Evolutionary conservation across 139 green algal genomes (phyloP), one percentile per base, ranked within the genome.

Genomic region (Tetradesmus lagerheimii): DNA sequence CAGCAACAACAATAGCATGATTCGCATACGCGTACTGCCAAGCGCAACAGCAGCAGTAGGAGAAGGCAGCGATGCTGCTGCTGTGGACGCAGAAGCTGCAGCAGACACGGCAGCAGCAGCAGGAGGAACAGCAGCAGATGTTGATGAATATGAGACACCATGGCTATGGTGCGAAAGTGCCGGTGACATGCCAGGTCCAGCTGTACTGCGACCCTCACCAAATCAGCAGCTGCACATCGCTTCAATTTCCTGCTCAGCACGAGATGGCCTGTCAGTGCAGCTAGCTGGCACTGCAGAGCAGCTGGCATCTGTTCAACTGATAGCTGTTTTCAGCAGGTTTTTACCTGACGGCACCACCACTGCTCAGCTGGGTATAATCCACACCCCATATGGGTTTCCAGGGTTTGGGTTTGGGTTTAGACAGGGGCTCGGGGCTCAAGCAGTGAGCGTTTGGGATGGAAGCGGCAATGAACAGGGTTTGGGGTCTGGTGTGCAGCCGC

Each of bases 261-360:
- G 23, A 14, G 20, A 25, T 15, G 83, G 83, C 0, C 64, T 88
- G 29, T 88, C 62, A 20, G 15, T 88, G 8, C 16, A 62, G 38
- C 3, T 88, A 27, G 27, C 57, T 16, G 83, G 62, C 35, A 80
- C 57, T 27, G 16, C 57, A 25, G 23, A 88, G 62, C 62, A 79
- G 38, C 37, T 88, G 29, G 15, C 38, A 4, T 35, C 83, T 66
- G 57, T 45, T 39, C 62, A 80, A 35, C 15, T 88, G 25, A 1
- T 64, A 12, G 57, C 37, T 15, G 57, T 88, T 18, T 88, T 88
- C 37, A 79, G 27, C 37, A 50, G 83, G 83, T 88, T 80, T 29
- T 35, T 88, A 12, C 83, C 83, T 12, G 62, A 80, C 25, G 64
- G 29, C 20, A 39, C 83, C 8, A 1, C 16, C 11, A 62, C 83